These are phyloP conservation scores for Cryptococcus jaspeensis DNA, from an alignment of 1,284 basidiomycete species.

Conservation along the genomic window DNA sequence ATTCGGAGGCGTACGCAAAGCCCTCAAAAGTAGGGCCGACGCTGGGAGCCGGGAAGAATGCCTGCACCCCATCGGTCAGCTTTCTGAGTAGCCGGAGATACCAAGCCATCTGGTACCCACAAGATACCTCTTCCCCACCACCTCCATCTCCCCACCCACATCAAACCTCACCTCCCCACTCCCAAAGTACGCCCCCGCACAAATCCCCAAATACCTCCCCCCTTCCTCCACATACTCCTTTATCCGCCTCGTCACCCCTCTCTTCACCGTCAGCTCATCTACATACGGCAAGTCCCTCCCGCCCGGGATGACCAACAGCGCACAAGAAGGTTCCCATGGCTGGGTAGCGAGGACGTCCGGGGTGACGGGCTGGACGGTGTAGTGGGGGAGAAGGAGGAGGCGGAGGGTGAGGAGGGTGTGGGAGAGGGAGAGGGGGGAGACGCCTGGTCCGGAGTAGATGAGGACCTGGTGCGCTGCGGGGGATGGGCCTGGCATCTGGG, in stretches of 20 bases:
- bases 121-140: constrained; percentile 57
- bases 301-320: constrained; percentile 72
- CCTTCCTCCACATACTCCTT: constrained; percentile 66
- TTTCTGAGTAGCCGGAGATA: neutral
- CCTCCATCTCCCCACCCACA: constrained; percentile 54
- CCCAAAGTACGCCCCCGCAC: constrained; percentile 62
- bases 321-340: constrained; percentile 74
- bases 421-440: constrained; percentile 60
- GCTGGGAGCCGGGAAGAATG: constrained; percentile 60
- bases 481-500: constrained; percentile 40
- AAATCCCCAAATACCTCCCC: constrained; percentile 67
- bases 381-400: constrained; percentile 65
- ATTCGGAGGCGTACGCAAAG: constrained; percentile 57
- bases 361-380: constrained; percentile 70
- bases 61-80: constrained; percentile 25
- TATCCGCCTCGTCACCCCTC: constrained; percentile 55
- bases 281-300: constrained; percentile 59
- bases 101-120: constrained; percentile 19
- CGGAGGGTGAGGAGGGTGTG: constrained; percentile 61
- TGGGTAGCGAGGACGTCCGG: constrained; percentile 61
- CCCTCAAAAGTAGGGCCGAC: constrained; percentile 60
- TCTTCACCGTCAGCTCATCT: constrained; percentile 52
- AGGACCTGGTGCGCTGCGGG: constrained; percentile 60
- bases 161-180: constrained; percentile 56
- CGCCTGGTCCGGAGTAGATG: constrained; percentile 72